phyloP scores from a whole-genome alignment of 164 flowering plant genomes.

The Buxus sempervirens region DNA sequence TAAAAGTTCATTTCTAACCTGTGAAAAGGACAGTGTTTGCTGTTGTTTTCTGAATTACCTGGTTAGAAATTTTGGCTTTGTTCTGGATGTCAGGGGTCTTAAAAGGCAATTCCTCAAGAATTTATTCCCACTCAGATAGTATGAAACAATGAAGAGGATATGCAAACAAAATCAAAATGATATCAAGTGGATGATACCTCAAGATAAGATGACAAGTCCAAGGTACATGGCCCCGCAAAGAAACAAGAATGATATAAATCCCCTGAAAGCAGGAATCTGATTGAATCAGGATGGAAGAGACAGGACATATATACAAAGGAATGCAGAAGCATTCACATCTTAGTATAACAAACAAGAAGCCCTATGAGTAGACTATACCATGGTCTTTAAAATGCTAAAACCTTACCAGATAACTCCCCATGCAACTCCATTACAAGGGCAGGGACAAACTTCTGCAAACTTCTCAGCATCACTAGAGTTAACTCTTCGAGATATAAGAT shows the following conservation, averaged over 20 bases:
- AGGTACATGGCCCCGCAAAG: conserved; percentile 80
- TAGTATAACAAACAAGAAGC: background rate
- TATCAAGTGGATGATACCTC: conserved; percentile 38
- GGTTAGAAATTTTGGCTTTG: no score
- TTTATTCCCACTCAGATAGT: no score
- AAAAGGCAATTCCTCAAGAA: background rate
- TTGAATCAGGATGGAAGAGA: background rate
- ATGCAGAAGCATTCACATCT: background rate
- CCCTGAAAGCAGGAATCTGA: conserved; percentile 47
- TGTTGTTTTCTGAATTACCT: no score
- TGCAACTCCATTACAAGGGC: conserved; percentile 77
- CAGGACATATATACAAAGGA: background rate
- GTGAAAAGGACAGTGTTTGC: no score
- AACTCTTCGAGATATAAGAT: conserved; percentile 83
- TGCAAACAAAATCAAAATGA: no score
- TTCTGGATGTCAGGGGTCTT: background rate
- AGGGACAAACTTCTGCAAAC: conserved; percentile 87
- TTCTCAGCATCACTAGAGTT: conserved; percentile 91
- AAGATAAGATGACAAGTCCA: conserved; percentile 81
- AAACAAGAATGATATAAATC: conserved; percentile 66
- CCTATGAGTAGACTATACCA: background rate
- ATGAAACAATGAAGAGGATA: background rate
- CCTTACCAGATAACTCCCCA: conserved; percentile 90
- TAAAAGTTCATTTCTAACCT: no score
- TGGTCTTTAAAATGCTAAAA: background rate